Conservation (phyloP, 2,329 filamentous ascomycete species). For the Aaosphaeria arxii region DNA sequence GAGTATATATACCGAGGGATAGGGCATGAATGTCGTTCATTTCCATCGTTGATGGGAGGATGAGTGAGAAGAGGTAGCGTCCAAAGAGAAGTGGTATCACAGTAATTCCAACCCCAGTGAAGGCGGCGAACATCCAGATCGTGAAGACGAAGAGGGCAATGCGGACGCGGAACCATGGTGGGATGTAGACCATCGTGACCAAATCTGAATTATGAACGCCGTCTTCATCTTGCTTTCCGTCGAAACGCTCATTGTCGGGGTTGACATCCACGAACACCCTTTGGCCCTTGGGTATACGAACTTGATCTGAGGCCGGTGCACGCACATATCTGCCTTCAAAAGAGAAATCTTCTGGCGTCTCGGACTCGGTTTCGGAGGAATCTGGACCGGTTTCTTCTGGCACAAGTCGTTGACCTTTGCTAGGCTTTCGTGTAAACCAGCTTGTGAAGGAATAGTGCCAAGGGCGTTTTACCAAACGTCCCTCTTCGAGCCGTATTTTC, state of each 20-base stretch:
- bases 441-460: slow-evolving; percentile 49
- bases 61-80: slow-evolving; percentile 68
- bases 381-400: slow-evolving; percentile 28
- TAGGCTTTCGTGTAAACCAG: slow-evolving; percentile 38
- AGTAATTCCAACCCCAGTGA: slow-evolving; percentile 79
- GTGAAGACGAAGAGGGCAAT: slow-evolving; percentile 82
- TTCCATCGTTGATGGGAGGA: slow-evolving; percentile 62
- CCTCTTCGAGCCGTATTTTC: slow-evolving; percentile 77
- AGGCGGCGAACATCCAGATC: slow-evolving; percentile 90
- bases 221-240: slow-evolving; percentile 49
- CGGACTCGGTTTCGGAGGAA: slow-evolving; percentile 36
- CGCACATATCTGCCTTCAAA: slow-evolving; percentile 80
- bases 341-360: slow-evolving; percentile 50
- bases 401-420: neutral
- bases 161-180: slow-evolving; percentile 76
- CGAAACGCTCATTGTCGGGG: slow-evolving; percentile 63
- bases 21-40: slow-evolving; percentile 98
- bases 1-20: slow-evolving; percentile 80
- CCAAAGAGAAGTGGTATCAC: slow-evolving; percentile 85
- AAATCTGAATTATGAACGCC: slow-evolving; percentile 43
- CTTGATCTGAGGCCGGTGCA: slow-evolving; percentile 91
- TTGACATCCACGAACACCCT: slow-evolving; percentile 77
- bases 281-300: slow-evolving; percentile 83
- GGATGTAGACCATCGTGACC: slow-evolving; percentile 63
- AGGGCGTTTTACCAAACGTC: slow-evolving; percentile 58